Evolutionary conservation across 225 moss, liverwort and hornwort species (phyloP), one percentile per base, ranked within the genome.

Genomic region (Climacium dendroides): DNA sequence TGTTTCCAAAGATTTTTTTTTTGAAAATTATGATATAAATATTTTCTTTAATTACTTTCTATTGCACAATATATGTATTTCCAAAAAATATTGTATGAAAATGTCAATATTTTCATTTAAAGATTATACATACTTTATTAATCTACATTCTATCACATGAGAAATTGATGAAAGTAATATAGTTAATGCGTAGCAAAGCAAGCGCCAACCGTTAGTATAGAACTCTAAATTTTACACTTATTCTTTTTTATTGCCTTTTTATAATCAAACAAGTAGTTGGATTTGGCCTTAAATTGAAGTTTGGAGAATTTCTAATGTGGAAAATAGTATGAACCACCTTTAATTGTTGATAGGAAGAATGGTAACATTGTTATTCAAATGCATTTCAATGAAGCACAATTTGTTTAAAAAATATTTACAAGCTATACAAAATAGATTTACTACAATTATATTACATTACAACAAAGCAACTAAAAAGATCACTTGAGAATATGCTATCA

Each of bases 391-490:
- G 1, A 65, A 20, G 10, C 12, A 22, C 11, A 11, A 20, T 2
- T n/a, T 66, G 0, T n/a, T 66, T 22, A 6, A n/a, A 66, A 66
- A 66, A 11, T n/a, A 66, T 20, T 20, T 12, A n/a, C 0, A 66
- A n/a, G 0, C 20, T n/a, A n/a, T 3, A 66, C 6, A n/a, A 66
- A n/a, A 66, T 66, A 66, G 10, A n/a, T 66, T 20, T n/a, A n/a
- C 5, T 0, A 22, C 6, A n/a, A 66, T n/a, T 66, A 2, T 12
- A 20, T n/a, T 20, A 11, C 3, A 6, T n/a, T 11, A 20, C 0
- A 66, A 0, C 4, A 72, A 6, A 28, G 17, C 1, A 45, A 0
- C 1, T 28, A 0, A 17, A 0, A 28, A 6, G 6, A n/a, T 45
- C 28, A 45, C 10, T 16, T 45, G 45, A 17, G 15, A 72, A 45